Conservation (phyloP, 2,329 filamentous ascomycete genomes). For the Sporothrix mexicana region DNA sequence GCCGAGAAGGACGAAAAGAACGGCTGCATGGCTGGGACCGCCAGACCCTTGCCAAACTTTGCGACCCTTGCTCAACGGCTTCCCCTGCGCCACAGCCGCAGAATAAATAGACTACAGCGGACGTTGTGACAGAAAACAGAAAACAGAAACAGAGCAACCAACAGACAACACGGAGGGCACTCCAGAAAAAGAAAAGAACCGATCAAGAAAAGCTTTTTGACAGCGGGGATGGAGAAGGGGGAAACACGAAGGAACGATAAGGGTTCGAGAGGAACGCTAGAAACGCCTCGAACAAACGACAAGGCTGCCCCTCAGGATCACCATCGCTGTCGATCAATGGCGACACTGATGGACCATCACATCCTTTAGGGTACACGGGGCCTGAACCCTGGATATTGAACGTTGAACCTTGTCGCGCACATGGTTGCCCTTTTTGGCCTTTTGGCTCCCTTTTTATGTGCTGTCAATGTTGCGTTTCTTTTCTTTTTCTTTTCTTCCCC, state of each 20-base stretch:
- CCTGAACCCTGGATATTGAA: not conserved
- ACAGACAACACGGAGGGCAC: too few relatives aligned
- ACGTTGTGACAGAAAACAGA: not conserved
- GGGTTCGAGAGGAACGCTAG: not conserved
- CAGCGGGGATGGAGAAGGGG: not conserved
- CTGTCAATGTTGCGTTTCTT: too few relatives aligned
- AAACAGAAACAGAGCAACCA: not conserved
- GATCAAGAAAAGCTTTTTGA: not conserved
- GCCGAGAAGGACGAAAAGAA: not conserved
- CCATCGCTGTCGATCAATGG: slow-evolving; percentile 12
- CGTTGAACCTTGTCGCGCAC: too few relatives aligned
- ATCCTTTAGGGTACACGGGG: not conserved
- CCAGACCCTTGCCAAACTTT: not conserved
- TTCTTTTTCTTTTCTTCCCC: too few relatives aligned
- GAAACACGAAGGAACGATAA: not conserved
- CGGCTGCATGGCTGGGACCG: not conserved
- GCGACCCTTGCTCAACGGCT: not conserved
- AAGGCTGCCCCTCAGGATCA: slow-evolving; percentile 14
- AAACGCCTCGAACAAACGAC: not conserved
- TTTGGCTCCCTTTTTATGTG: too few relatives aligned
- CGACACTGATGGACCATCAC: too few relatives aligned
- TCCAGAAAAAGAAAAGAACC: not conserved
- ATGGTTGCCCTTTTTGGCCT: too few relatives aligned
- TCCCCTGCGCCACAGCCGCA: not conserved
- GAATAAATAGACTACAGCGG: not conserved